phyloP scores from a whole-genome alignment of 1,284 basidiomycete species.

The Papiliotrema nemorosa region DNA sequence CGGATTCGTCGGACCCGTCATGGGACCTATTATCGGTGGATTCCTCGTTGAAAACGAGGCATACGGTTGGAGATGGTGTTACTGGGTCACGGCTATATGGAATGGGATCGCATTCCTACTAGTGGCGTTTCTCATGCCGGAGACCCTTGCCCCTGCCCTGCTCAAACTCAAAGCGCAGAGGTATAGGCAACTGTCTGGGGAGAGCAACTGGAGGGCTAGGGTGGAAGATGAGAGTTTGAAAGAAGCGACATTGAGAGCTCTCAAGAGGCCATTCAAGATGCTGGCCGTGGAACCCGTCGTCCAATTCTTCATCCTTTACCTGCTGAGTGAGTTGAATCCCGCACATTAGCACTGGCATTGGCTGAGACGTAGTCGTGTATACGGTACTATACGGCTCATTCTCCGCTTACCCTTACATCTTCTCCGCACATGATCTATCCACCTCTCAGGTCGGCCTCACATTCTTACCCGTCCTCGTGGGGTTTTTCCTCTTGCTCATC shows the following conservation, averaged over 20 bases:
- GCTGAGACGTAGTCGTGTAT: slow-evolving; percentile 19
- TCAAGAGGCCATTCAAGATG: slow-evolving; percentile 26
- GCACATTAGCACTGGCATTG: background rate
- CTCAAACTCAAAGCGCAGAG: slow-evolving; percentile 23
- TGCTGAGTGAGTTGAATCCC: slow-evolving; percentile 16
- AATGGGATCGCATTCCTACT: slow-evolving; percentile 18
- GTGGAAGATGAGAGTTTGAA: slow-evolving; percentile 25
- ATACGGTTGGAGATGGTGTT: slow-evolving; percentile 29
- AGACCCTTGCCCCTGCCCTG: slow-evolving; percentile 20
- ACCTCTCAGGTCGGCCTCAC: slow-evolving; percentile 59
- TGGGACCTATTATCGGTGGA: slow-evolving; percentile 22
- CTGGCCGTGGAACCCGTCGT: slow-evolving; percentile 22
- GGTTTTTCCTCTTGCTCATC: slow-evolving; percentile 19
- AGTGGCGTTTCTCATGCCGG: slow-evolving; percentile 23
- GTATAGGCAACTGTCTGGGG: slow-evolving; percentile 15
- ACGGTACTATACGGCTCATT: slow-evolving; percentile 58
- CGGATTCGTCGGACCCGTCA: slow-evolving; percentile 22
- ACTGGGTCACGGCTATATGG: slow-evolving; percentile 24
- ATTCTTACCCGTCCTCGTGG: slow-evolving; percentile 58
- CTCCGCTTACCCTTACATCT: slow-evolving; percentile 58
- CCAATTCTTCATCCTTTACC: slow-evolving; percentile 24
- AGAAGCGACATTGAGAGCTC: slow-evolving; percentile 17
- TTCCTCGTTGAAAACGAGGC: slow-evolving; percentile 9
- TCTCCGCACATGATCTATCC: slow-evolving; percentile 39
- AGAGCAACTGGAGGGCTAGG: slow-evolving; percentile 18